Evolutionary conservation across 1,284 basidiomycete species (phyloP), one percentile per base, ranked within the genome.

Genomic region (Ustilago esculenta): DNA sequence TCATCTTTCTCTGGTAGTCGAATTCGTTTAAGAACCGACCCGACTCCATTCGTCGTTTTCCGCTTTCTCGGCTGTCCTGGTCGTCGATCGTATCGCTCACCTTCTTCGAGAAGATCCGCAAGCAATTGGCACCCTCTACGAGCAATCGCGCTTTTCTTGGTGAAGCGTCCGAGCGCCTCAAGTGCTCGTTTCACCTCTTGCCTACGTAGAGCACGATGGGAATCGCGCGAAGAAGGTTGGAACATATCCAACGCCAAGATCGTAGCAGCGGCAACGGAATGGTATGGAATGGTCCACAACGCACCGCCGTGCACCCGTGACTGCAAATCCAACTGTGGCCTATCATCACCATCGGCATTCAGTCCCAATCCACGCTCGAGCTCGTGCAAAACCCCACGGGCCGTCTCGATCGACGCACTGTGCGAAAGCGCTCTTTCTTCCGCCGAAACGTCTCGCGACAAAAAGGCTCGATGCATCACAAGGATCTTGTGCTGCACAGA

Each of bases 401-500:
- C 71, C 0, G 61, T 64, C 44, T 73, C 67, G 37, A 73, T 69
- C 1, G 61, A 69, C 3, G 61, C 61, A 21, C 20, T 37, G 25
- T 73, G 71, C 17, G 71, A 73, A 4, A 47, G 53, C 34, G 53
- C 53, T 20, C 61, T 37, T 18, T 73, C 66, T 20, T 55, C 47
- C 12, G 49, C 27, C 9, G 57, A 58, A 3, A 69, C 58, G 20
- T 65, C 54, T 24, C 65, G 48, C 11, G 65, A 69, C 32, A 68
- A 44, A 50, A 73, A 73, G 24, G 71, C 71, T 12, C 71, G 66
- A 30, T 73, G 71, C 58, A 73, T 61, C 15, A 68, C 65, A 17
- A 73, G 40, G 20, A 70, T 73, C 52, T 73, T 73, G 50, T 73
- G 71, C 35, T 65, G 58, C 23, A 73, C 70, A 10, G 65, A 64